Conservation (phyloP, 805 yeast species). For the Scheffersomyces coipomensis region DNA sequence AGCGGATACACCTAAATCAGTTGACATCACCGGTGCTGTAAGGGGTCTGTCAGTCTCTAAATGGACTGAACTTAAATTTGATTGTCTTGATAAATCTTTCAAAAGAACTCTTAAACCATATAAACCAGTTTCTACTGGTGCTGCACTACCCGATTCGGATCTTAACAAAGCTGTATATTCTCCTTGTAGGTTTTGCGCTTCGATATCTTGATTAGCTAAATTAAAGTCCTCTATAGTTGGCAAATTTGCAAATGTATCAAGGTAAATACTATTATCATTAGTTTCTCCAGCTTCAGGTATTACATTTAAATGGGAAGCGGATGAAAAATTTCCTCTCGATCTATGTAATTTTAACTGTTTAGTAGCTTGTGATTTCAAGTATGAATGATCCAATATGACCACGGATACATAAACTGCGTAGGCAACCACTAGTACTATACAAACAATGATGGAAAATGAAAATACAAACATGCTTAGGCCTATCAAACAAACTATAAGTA, state of each 20-base stretch:
- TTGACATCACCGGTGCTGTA: neutral
- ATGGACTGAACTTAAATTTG: slow-evolving; percentile 7
- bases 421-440: slow-evolving; percentile 52
- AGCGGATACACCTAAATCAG: no score
- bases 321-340: slow-evolving; percentile 18
- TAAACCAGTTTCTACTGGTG: slow-evolving; percentile 20
- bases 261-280: slow-evolving; percentile 15
- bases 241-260: slow-evolving; percentile 17
- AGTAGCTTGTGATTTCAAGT: slow-evolving; percentile 10
- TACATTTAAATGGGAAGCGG: neutral
- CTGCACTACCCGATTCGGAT: neutral
- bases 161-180: slow-evolving; percentile 1
- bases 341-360: slow-evolving; percentile 17
- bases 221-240: slow-evolving; percentile 28
- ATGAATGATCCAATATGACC: slow-evolving; percentile 34
- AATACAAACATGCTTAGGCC: slow-evolving; percentile 57
- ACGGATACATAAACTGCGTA: slow-evolving; percentile 59
- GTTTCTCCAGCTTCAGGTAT: slow-evolving; percentile 4
- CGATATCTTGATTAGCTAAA: slow-evolving; percentile 5
- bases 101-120: slow-evolving; percentile 32
- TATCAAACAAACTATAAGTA: slow-evolving; percentile 47
- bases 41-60: neutral
- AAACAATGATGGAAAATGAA: slow-evolving; percentile 51
- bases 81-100: slow-evolving; percentile 28
- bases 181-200: slow-evolving; percentile 1